A percentile compares a stretch with the other conserved stretches of the same genome.
phyloP scores from a whole-genome alignment of 176 grass and related monocot genomes.

The Triticum timopheevii region DNA sequence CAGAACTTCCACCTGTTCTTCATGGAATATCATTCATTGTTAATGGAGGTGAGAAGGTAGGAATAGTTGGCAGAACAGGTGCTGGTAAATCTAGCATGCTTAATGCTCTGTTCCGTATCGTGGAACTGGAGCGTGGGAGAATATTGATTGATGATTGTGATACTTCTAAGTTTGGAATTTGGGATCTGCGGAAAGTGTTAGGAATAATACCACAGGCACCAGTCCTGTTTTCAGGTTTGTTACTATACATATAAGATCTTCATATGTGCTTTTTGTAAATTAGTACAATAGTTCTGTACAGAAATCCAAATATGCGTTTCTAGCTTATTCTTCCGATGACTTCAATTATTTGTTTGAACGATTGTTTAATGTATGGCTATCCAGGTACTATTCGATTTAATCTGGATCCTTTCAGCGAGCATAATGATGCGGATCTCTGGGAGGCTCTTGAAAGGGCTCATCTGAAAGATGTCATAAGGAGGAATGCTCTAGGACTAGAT shows the following conservation, averaged over 20 bases:
- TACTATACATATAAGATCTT: slow-evolving; percentile 7
- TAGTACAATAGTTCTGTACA: not conserved
- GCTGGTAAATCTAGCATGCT: slow-evolving; percentile 99
- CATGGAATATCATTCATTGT: slow-evolving; percentile 92
- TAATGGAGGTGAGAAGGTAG: slow-evolving; percentile 87
- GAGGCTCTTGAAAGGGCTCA: slow-evolving; percentile 96
- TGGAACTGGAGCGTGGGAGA: slow-evolving; percentile 76
- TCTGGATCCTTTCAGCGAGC: slow-evolving; percentile 97
- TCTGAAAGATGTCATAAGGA: slow-evolving; percentile 93
- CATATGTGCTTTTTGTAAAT: not conserved
- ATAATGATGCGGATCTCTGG: slow-evolving; percentile 98
- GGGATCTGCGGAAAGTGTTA: slow-evolving; percentile 92
- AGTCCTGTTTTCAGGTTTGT: slow-evolving; percentile 95
- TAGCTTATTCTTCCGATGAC: not conserved
- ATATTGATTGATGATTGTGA: slow-evolving; percentile 87
- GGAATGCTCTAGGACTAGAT: slow-evolving; percentile 88
- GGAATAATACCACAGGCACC: slow-evolving; percentile 97
- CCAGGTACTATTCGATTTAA: slow-evolving; percentile 95
- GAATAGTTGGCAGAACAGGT: slow-evolving; percentile 96
- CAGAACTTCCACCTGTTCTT: slow-evolving; percentile 95
- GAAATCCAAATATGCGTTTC: not conserved
- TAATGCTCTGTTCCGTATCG: slow-evolving; percentile 92
- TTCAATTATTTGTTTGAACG: not conserved
- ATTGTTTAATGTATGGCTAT: slow-evolving; percentile 5
- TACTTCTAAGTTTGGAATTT: slow-evolving; percentile 86